phyloP scores from a whole-genome alignment of 192 early-diverging fungal species.

The Coemansia sp. region DNA sequence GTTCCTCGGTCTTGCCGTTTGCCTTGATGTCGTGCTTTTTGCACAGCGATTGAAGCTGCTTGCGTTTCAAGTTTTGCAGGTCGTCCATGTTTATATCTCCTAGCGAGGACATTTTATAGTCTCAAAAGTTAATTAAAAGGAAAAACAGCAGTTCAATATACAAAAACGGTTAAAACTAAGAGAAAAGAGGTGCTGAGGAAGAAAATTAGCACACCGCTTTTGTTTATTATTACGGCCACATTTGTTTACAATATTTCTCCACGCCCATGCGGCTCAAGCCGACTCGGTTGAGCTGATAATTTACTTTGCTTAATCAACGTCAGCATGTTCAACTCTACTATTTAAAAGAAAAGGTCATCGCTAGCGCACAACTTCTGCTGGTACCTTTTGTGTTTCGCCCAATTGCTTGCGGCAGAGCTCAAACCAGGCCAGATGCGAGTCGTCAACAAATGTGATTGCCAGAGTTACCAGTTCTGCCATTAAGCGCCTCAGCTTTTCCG shows the following conservation, averaged over 20 bases:
- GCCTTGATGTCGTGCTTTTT: slow-evolving; percentile 49
- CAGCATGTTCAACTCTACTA: background rate
- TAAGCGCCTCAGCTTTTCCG: slow-evolving; percentile 14
- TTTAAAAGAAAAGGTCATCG: background rate
- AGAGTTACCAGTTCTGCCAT: slow-evolving; percentile 28
- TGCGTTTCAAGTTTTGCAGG: slow-evolving; percentile 38
- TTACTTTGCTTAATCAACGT: background rate
- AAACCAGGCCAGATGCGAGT: slow-evolving; percentile 51
- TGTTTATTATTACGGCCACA: background rate
- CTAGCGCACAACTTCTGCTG: slow-evolving; percentile 26
- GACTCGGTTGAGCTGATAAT: background rate
- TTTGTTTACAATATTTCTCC: slow-evolving; percentile 3
- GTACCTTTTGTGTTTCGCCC: slow-evolving; percentile 15
- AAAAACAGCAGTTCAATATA: background rate
- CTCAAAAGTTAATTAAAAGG: background rate
- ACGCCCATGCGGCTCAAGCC: slow-evolving; percentile 11
- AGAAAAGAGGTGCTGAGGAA: background rate
- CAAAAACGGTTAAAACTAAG: background rate
- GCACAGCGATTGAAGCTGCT: slow-evolving; percentile 50
- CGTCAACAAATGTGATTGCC: slow-evolving; percentile 53
- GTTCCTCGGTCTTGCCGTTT: slow-evolving; percentile 48
- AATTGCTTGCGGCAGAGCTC: slow-evolving; percentile 37
- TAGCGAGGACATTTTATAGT: slow-evolving; percentile 5
- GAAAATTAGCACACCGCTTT: background rate
- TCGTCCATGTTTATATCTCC: slow-evolving; percentile 30